Evolutionary conservation across 805 yeast genomes (phyloP).

Genomic region (Candida ficus): DNA sequence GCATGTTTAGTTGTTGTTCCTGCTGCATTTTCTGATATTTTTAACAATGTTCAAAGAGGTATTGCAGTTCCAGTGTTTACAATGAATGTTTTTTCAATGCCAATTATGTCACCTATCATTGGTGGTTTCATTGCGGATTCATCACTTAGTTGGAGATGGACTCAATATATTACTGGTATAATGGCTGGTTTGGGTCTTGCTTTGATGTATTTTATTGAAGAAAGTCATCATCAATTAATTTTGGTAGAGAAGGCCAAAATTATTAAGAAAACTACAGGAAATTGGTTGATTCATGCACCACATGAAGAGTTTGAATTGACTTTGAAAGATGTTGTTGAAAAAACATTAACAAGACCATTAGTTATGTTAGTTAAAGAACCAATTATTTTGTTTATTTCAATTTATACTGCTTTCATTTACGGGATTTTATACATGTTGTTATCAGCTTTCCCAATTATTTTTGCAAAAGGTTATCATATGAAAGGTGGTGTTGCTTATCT

Average conservation of each 20-base stretch:
- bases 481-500: conserved; percentile 61
- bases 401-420: conserved; percentile 74
- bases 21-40: conserved; percentile 82
- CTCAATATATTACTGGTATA: conserved; percentile 65
- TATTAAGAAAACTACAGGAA: conserved; percentile 63
- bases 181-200: conserved; percentile 42
- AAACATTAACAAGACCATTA: conserved; percentile 64
- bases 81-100: conserved; percentile 72
- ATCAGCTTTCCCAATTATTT: conserved; percentile 72
- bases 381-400: conserved; percentile 57
- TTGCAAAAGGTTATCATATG: conserved; percentile 57
- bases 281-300: conserved; percentile 79
- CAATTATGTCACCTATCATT: conserved; percentile 74
- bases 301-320: conserved; percentile 59
- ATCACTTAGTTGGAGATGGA: conserved; percentile 83
- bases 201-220: conserved; percentile 45
- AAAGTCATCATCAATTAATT: conserved; percentile 69
- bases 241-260: conserved; percentile 58
- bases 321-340: conserved; percentile 52
- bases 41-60: conserved; percentile 62
- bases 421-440: conserved; percentile 72
- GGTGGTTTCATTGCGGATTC: conserved; percentile 61
- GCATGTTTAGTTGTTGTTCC: conserved; percentile 85
- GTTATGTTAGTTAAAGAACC: conserved; percentile 67
- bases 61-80: conserved; percentile 69